phyloP scores from a whole-genome alignment of 2,329 filamentous ascomycete species.

The Aureobasidium sp. region DNA sequence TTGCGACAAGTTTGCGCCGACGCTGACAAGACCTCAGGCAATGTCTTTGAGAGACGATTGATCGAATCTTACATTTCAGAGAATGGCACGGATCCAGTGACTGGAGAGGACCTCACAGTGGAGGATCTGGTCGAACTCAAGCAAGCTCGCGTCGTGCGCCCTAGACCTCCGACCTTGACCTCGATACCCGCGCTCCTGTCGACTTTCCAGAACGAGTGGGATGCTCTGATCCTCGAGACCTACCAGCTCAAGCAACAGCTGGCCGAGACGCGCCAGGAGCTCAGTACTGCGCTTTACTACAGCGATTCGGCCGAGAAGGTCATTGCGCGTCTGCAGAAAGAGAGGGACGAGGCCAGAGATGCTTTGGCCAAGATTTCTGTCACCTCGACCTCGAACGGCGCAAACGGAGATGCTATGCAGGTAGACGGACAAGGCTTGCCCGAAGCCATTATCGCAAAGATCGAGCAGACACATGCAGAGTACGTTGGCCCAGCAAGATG shows the following conservation, averaged over 20 bases:
- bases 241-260: slow-evolving; percentile 88
- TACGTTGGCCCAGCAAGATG: slow-evolving; percentile 43
- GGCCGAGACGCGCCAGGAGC: slow-evolving; percentile 82
- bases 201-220: slow-evolving; percentile 98
- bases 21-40: slow-evolving; percentile 47
- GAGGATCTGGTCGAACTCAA: slow-evolving; percentile 88
- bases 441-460: slow-evolving; percentile 60
- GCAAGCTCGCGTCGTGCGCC: slow-evolving; percentile 73
- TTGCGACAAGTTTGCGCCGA: slow-evolving; percentile 18
- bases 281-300: slow-evolving; percentile 90
- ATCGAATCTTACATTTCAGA: slow-evolving; percentile 93
- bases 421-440: slow-evolving; percentile 76
- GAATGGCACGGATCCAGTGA: slow-evolving; percentile 86
- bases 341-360: slow-evolving; percentile 86
- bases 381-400: slow-evolving; percentile 42
- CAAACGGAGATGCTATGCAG: slow-evolving; percentile 78
- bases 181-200: slow-evolving; percentile 92
- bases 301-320: slow-evolving; percentile 95
- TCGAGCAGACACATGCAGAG: slow-evolving; percentile 75
- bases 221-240: slow-evolving; percentile 82
- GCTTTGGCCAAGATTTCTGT: slow-evolving; percentile 81
- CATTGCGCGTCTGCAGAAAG: slow-evolving; percentile 81
- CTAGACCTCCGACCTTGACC: slow-evolving; percentile 85
- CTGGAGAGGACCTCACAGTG: slow-evolving; percentile 71
- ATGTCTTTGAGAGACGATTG: slow-evolving; percentile 88